Percentiles rank a stretch among this genome's conserved stretches.
phyloP scores from a whole-genome alignment of 2,329 filamentous ascomycete genomes.

The Elsinoe perseae region DNA sequence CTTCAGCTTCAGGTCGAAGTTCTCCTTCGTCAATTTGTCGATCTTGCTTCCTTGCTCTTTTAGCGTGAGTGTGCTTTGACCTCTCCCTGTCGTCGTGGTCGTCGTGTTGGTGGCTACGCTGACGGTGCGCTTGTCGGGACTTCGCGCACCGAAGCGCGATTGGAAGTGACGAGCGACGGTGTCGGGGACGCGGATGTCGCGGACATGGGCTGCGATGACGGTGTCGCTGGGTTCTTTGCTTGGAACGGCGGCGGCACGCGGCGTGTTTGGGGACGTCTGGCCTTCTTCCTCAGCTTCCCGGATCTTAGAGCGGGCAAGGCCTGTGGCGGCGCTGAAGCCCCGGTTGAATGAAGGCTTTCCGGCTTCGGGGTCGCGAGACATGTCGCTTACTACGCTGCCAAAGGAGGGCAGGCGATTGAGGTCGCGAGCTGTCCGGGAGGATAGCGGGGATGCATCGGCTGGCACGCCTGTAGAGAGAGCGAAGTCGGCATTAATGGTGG shows the following conservation, averaged over 20 bases:
- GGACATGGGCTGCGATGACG: conserved; percentile 77
- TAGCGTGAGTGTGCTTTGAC: conserved; percentile 56
- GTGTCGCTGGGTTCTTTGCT: conserved; percentile 70
- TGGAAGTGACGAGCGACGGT: conserved; percentile 81
- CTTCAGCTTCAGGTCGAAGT: conserved; percentile 94
- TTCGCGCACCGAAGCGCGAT: conserved; percentile 58
- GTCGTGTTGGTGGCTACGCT: conserved; percentile 22
- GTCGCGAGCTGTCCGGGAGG: conserved; percentile 40
- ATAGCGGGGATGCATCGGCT: conserved; percentile 41
- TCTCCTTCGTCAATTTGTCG: conserved; percentile 92
- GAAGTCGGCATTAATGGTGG: conserved; percentile 68
- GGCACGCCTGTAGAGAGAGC: conserved; percentile 76
- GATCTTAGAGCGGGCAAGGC: conserved; percentile 27
- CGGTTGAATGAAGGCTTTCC: conserved; percentile 21
- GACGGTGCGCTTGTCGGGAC: conserved; percentile 50
- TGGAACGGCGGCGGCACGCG: conserved; percentile 49
- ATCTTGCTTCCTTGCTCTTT: conserved; percentile 98
- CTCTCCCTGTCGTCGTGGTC: conserved; percentile 26
- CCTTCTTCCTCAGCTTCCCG: conserved; percentile 52
- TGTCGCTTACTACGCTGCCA: conserved; percentile 77
- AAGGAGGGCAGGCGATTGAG: conserved; percentile 75
- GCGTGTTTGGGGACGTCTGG: conserved; percentile 58
- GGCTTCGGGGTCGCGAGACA: conserved; percentile 45
- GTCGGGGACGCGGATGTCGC: conserved; percentile 84
- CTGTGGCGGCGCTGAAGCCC: conserved; percentile 38